Conservation (phyloP, 2,329 filamentous ascomycete species). For the Metarhizium robertsii region DNA sequence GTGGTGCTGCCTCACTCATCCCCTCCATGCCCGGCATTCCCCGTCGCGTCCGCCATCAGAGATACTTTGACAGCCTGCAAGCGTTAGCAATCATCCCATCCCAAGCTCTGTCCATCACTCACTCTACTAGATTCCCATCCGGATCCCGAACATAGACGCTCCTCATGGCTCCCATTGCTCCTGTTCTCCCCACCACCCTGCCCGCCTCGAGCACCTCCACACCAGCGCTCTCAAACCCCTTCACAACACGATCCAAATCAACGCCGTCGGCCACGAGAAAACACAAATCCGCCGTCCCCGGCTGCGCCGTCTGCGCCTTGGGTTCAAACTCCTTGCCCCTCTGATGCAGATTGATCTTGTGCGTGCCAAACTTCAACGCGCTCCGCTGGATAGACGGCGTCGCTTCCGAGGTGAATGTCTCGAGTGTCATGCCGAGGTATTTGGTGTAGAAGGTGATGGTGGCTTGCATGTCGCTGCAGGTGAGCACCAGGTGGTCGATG, state of each 20-base stretch:
- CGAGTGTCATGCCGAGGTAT: conserved; percentile 46
- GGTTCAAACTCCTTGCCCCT: conserved; percentile 50
- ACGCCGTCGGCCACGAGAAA: conserved; percentile 41
- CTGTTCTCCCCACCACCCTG: conserved; percentile 43
- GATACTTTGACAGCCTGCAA: background rate
- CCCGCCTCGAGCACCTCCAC: conserved; percentile 42
- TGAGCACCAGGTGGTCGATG: conserved; percentile 53
- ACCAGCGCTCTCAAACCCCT: conserved; percentile 28
- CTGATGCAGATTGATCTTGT: conserved; percentile 55
- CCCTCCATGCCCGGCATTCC: too few relatives aligned
- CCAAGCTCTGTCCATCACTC: conserved; percentile 15
- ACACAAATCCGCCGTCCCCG: conserved; percentile 50
- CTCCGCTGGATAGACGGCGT: conserved; percentile 29
- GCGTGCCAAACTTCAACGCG: conserved; percentile 45
- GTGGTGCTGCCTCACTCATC: too few relatives aligned
- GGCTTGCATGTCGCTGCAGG: conserved; percentile 38
- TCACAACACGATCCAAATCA: conserved; percentile 35
- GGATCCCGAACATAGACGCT: conserved; percentile 54
- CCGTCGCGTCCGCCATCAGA: background rate
- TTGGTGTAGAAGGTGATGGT: conserved; percentile 46
- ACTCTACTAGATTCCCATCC: conserved; percentile 55
- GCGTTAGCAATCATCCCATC: background rate
- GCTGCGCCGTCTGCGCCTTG: conserved; percentile 42
- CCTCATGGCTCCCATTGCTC: conserved; percentile 42
- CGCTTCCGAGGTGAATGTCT: conserved; percentile 35